Percentiles rank a stretch among this genome's conserved stretches.
Conservation (phyloP, 192 early-diverging fungal genomes). For the Chytriomyces sp. region DNA sequence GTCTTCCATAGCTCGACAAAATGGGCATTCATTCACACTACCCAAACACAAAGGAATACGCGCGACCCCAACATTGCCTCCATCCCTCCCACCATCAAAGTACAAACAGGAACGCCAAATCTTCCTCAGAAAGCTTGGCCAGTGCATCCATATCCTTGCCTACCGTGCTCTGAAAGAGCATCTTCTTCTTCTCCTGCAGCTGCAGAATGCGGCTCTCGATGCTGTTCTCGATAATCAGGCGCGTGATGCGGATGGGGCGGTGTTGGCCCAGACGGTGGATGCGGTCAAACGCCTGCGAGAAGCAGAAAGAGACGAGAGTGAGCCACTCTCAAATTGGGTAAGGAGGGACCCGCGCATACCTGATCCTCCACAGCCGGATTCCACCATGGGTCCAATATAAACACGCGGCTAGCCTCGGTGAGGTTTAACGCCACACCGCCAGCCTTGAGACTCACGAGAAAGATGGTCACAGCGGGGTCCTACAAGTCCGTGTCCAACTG, state of each 20-base stretch:
- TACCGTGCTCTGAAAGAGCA: conserved; percentile 84
- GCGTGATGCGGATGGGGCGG: conserved; percentile 85
- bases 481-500: too few species aligned
- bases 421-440: conserved; percentile 92
- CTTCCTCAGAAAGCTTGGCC: conserved; percentile 45
- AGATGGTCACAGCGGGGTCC: conserved; percentile 80
- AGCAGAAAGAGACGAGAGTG: neutral
- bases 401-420: conserved; percentile 82
- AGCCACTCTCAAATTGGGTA: neutral
- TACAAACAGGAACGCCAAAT: conserved; percentile 30
- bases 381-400: conserved; percentile 75
- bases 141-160: conserved; percentile 79
- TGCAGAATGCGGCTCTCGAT: conserved; percentile 89
- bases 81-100: too few species aligned
- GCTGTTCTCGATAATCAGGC: conserved; percentile 89
- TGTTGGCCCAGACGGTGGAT: conserved; percentile 92
- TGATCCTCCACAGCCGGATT: conserved; percentile 56
- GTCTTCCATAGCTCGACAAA: too few species aligned
- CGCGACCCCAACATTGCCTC: too few species aligned
- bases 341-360: conserved; percentile 26
- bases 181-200: conserved; percentile 92
- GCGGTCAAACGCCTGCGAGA: conserved; percentile 89
- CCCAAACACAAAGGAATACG: too few species aligned
- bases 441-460: conserved; percentile 87
- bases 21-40: too few species aligned